Conservation (phyloP, 2,329 filamentous ascomycete genomes). For the Cladosporium sp. region DNA sequence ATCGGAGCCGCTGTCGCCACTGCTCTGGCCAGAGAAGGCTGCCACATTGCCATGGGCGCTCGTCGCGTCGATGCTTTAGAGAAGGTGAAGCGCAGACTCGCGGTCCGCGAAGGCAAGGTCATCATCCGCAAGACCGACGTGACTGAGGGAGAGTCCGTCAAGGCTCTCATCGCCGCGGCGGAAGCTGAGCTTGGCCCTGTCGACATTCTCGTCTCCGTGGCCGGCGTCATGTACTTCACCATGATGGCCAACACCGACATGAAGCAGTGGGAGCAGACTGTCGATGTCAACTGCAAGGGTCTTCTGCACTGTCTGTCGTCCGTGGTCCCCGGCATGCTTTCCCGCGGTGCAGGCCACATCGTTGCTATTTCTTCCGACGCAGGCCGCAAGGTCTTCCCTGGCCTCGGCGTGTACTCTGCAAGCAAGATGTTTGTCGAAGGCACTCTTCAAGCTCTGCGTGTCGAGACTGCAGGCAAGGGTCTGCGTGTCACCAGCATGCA, state of each 20-base stretch:
- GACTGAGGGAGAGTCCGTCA: constrained; percentile 62
- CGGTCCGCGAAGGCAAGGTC: constrained; percentile 57
- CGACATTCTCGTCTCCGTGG: constrained; percentile 75
- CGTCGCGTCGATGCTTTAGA: constrained; percentile 67
- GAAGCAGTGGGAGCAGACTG: constrained; percentile 76
- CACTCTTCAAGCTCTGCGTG: constrained; percentile 67
- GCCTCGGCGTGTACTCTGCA: constrained; percentile 75
- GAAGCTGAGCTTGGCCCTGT: constrained; percentile 63
- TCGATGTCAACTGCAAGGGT: constrained; percentile 84
- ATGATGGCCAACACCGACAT: constrained; percentile 74
- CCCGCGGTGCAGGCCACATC: constrained; percentile 65
- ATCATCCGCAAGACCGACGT: constrained; percentile 69
- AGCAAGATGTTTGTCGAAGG: constrained; percentile 85
- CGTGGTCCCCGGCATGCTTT: constrained; percentile 67
- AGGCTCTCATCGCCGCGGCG: constrained; percentile 59
- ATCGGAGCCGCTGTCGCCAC: constrained; percentile 72
- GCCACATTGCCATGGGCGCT: constrained; percentile 67
- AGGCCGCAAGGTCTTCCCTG: constrained; percentile 76
- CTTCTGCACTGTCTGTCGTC: constrained; percentile 68
- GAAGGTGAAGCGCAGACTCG: constrained; percentile 58
- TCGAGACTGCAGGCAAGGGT: constrained; percentile 72
- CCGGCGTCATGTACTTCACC: constrained; percentile 84
- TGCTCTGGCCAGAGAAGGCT: constrained; percentile 66
- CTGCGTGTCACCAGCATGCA: constrained; percentile 71
- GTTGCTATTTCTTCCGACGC: constrained; percentile 80